phyloP scores from a whole-genome alignment of 2,329 filamentous ascomycete species.

The Stachybotrys chlorohalonatus region DNA sequence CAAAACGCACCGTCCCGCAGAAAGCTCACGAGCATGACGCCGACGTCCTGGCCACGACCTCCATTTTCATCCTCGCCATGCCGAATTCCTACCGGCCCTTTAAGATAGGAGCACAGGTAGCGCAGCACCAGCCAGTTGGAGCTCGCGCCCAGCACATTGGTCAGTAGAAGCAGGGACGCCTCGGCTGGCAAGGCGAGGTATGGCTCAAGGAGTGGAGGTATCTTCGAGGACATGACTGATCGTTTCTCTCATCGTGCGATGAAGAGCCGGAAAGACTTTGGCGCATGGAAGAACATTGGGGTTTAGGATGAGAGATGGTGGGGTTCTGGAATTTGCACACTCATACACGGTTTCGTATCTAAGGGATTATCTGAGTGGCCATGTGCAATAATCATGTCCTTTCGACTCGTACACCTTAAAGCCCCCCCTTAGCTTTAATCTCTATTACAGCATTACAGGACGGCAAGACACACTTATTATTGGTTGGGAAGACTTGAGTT shows the following conservation, averaged over 20 bases:
- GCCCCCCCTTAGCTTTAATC: too few relatives aligned
- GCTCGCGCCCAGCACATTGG: constrained; percentile 55
- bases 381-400: too few relatives aligned
- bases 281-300: not conserved
- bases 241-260: not conserved
- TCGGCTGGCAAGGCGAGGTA: constrained; percentile 51
- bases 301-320: not conserved
- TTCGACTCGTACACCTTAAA: too few relatives aligned
- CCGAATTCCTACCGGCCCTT: constrained; percentile 11
- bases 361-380: too few relatives aligned
- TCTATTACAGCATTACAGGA: too few relatives aligned
- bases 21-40: constrained; percentile 74
- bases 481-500: too few relatives aligned
- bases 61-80: constrained; percentile 13
- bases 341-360: too few relatives aligned
- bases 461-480: too few relatives aligned
- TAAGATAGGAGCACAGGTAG: constrained; percentile 40
- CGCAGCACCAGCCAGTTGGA: constrained; percentile 58
- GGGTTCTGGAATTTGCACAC: too few relatives aligned
- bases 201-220: constrained; percentile 55
- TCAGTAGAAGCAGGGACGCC: constrained; percentile 56
- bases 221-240: constrained; percentile 35
- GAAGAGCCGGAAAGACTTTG: not conserved
- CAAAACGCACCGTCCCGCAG: constrained; percentile 72
- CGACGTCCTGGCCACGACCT: constrained; percentile 22